Conservation (phyloP, 108 stramenopile genomes). For the Stephanodiscus triporus region DNA sequence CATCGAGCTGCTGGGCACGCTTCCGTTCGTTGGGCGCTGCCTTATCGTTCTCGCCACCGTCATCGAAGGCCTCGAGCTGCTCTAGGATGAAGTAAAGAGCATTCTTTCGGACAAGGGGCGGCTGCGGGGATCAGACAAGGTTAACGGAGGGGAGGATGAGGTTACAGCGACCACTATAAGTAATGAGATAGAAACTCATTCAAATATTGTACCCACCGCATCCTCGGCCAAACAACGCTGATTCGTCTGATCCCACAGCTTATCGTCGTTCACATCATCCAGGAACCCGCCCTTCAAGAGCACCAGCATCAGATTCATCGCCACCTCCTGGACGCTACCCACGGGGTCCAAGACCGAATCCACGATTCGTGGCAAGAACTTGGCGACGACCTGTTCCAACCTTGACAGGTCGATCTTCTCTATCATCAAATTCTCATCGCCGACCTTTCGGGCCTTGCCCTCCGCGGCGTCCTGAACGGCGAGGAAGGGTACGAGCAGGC, state of each 20-base stretch:
- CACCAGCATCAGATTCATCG: slow-evolving; percentile 66
- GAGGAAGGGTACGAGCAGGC: slow-evolving; percentile 66
- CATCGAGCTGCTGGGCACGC: slow-evolving; percentile 54
- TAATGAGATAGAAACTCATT: background rate
- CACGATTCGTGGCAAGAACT: slow-evolving; percentile 72
- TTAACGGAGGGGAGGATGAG: background rate
- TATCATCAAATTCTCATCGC: slow-evolving; percentile 35
- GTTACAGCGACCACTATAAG: background rate
- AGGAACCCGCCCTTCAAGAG: slow-evolving; percentile 71
- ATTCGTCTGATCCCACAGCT: slow-evolving; percentile 80
- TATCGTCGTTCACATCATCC: slow-evolving; percentile 81
- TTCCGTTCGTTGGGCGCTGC: slow-evolving; percentile 51
- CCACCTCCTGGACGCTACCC: slow-evolving; percentile 72
- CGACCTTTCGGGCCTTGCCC: slow-evolving; percentile 13
- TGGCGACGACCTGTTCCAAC: slow-evolving; percentile 69
- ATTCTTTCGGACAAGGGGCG: slow-evolving; percentile 59
- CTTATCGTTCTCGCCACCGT: slow-evolving; percentile 48
- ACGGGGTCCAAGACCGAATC: slow-evolving; percentile 68
- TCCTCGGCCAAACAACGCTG: slow-evolving; percentile 63
- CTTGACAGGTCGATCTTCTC: slow-evolving; percentile 57
- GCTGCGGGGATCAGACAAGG: slow-evolving; percentile 9
- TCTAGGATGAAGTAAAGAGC: slow-evolving; percentile 85
- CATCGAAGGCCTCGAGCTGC: slow-evolving; percentile 88
- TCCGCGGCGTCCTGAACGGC: slow-evolving; percentile 37
- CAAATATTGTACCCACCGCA: slow-evolving; percentile 35